Conservation (phyloP, 2,329 filamentous ascomycete species). For the Niveomyces coronatus region DNA sequence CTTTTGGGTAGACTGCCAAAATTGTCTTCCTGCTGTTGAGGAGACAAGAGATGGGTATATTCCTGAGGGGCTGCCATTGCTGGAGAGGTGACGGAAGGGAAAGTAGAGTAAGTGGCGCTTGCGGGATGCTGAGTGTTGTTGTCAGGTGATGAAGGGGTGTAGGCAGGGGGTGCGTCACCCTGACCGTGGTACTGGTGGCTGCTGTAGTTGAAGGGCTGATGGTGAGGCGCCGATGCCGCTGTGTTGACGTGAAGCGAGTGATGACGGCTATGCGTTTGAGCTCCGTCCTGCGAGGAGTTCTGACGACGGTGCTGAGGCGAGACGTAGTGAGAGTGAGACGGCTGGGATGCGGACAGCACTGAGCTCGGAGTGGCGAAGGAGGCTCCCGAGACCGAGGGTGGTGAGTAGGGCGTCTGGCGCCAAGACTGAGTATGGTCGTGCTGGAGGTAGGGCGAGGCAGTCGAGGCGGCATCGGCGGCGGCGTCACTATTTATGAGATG, state of each 20-base stretch:
- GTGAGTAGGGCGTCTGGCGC: neutral
- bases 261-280: slow-evolving; percentile 10
- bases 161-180: slow-evolving; percentile 39
- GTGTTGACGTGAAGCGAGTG: slow-evolving; percentile 6
- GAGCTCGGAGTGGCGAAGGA: slow-evolving; percentile 7
- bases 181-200: slow-evolving; percentile 13
- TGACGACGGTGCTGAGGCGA: slow-evolving; percentile 11
- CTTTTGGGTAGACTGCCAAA: slow-evolving; percentile 18
- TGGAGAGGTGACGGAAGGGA: slow-evolving; percentile 18
- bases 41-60: slow-evolving; percentile 30
- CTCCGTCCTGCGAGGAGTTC: slow-evolving; percentile 8
- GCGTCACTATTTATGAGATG: slow-evolving; percentile 21
- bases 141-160: slow-evolving; percentile 26
- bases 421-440: slow-evolving; percentile 7
- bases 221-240: slow-evolving; percentile 11
- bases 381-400: slow-evolving; percentile 6
- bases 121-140: slow-evolving; percentile 14
- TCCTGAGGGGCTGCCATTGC: slow-evolving; percentile 35
- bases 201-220: slow-evolving; percentile 2
- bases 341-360: slow-evolving; percentile 7
- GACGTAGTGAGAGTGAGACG: slow-evolving; percentile 3
- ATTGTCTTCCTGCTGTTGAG: slow-evolving; percentile 39
- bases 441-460: slow-evolving; percentile 11
- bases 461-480: slow-evolving; percentile 10
- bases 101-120: slow-evolving; percentile 39